Base-by-base conservation (phyloP, 805 yeast genomes). In the Hanseniaspora lindneri region DNA sequence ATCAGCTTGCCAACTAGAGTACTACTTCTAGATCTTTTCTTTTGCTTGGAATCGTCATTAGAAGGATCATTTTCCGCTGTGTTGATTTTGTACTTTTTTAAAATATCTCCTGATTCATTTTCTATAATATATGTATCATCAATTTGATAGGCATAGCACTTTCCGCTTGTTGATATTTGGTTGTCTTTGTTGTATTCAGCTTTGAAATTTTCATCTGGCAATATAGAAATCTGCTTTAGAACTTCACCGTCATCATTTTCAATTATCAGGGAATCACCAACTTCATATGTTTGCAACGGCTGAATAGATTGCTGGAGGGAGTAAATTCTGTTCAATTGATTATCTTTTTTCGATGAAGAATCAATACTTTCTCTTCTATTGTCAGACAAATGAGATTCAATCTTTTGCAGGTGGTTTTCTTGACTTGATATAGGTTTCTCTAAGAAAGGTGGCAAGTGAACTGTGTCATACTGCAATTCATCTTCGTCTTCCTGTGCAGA, bases 201-300 rank as follows among this genome's bases (percentile, higher is more conserved):
- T 39, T 25, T 44, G 24, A 32, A 34, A 2, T 41, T 27, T 17
- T 23, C 32, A 52, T 51, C 27, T 19, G 41, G 41, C 17, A 32
- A 4, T 14, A 48, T 42, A n/a, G 28, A 21, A 25, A 79, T 66
- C 2, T 79, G 71, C 44, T 75, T 79, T 44, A 89, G 58, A 39
- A 87, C 72, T 59, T 88, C 96, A 49, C 97, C 97, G 41, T 79
- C 71, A 49, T 73, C 75, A 63, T 87, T 92, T 60, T 89, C 98
- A 49, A 89, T 70, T 47, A 88, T 74, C 32, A 88, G 62, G 37
- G 73, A 68, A 32, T 68, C 57, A 23, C 94, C 95, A 55, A 86
- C 95, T 41, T 75, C 76, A 61, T 74, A 82, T 0, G 78, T 80
- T 30, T 39, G 66, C 62, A 1, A 54, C 53, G 21, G 61, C 60